Evolutionary conservation across 805 yeast genomes (phyloP).

Genomic region (Yamadazyma tumulicola): DNA sequence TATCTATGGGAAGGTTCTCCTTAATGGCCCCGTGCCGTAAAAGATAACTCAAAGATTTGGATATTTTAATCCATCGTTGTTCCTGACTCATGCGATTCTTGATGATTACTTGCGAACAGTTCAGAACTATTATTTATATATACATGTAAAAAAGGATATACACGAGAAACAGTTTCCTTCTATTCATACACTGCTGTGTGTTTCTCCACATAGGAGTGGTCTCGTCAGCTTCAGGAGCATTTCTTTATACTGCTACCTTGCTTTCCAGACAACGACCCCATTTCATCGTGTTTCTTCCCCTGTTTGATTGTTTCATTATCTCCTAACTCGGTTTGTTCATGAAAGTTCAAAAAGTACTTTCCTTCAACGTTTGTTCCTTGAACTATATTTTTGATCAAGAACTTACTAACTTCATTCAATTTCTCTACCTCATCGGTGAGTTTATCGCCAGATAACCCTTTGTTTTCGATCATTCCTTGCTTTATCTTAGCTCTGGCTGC

Average conservation of each 20-base stretch:
- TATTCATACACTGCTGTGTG: too few relatives aligned
- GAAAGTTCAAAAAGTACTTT: constrained; percentile 62
- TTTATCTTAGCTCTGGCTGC: constrained; percentile 63
- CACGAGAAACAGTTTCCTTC: too few relatives aligned
- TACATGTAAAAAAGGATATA: too few relatives aligned
- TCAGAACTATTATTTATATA: not conserved
- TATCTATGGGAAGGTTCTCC: constrained; percentile 62
- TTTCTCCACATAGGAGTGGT: too few relatives aligned
- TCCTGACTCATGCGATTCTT: constrained; percentile 7
- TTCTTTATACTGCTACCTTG: constrained; percentile 27
- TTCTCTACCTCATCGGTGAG: constrained; percentile 44
- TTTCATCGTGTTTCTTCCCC: constrained; percentile 33
- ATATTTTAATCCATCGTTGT: constrained; percentile 51
- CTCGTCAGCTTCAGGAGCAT: not conserved
- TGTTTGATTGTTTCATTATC: constrained; percentile 78
- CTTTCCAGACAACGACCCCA: constrained; percentile 50
- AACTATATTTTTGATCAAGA: constrained; percentile 74
- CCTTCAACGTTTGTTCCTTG: constrained; percentile 63
- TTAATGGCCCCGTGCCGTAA: constrained; percentile 82
- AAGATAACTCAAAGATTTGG: constrained; percentile 71
- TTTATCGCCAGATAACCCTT: constrained; percentile 16
- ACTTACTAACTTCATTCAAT: constrained; percentile 66
- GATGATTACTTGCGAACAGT: not conserved
- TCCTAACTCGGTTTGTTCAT: constrained; percentile 80
- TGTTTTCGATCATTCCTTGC: constrained; percentile 44